These are phyloP conservation scores for Nicotiana sylvestris DNA, from an alignment of 257 asterid species.

Conservation along the genomic window DNA sequence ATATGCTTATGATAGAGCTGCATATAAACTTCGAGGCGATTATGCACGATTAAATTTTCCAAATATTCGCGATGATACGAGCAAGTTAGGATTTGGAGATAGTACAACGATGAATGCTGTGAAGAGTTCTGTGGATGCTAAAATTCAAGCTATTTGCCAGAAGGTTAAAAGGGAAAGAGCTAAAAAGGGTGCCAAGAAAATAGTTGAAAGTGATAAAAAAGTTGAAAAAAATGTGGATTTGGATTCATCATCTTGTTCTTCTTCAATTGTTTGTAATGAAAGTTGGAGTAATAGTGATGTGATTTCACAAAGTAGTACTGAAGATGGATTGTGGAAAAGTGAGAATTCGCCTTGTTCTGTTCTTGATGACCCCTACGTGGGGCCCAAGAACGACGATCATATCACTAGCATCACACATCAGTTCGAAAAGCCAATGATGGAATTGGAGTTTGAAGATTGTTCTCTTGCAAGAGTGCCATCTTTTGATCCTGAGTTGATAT, in stretches of 20 bases:
- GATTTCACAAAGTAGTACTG: slow-evolving; percentile 41
- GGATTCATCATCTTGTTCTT: slow-evolving; percentile 20
- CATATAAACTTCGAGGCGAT: slow-evolving; percentile 93
- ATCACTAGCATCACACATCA: background rate
- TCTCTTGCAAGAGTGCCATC: slow-evolving; percentile 78
- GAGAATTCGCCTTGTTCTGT: slow-evolving; percentile 37
- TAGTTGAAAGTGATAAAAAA: slow-evolving; percentile 10
- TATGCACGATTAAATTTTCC: slow-evolving; percentile 88
- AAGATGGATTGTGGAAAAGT: slow-evolving; percentile 46
- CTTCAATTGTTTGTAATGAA: slow-evolving; percentile 17
- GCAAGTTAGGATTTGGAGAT: slow-evolving; percentile 56
- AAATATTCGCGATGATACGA: slow-evolving; percentile 62
- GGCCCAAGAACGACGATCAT: background rate
- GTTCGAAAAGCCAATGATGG: slow-evolving; percentile 6
- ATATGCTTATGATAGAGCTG: slow-evolving; percentile 94
- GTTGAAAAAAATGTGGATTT: slow-evolving; percentile 12
- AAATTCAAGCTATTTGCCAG: slow-evolving; percentile 73
- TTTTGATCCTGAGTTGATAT: slow-evolving; percentile 80
- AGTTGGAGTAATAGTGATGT: slow-evolving; percentile 28
- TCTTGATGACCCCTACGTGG: slow-evolving; percentile 29
- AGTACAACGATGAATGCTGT: slow-evolving; percentile 40
- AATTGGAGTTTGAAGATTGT: slow-evolving; percentile 42
- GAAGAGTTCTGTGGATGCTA: slow-evolving; percentile 78
- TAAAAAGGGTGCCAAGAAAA: slow-evolving; percentile 25
- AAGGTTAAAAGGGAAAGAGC: slow-evolving; percentile 59